Conservation (phyloP, 768 basidiomycete genomes). For the Auriscalpium orientale region DNA sequence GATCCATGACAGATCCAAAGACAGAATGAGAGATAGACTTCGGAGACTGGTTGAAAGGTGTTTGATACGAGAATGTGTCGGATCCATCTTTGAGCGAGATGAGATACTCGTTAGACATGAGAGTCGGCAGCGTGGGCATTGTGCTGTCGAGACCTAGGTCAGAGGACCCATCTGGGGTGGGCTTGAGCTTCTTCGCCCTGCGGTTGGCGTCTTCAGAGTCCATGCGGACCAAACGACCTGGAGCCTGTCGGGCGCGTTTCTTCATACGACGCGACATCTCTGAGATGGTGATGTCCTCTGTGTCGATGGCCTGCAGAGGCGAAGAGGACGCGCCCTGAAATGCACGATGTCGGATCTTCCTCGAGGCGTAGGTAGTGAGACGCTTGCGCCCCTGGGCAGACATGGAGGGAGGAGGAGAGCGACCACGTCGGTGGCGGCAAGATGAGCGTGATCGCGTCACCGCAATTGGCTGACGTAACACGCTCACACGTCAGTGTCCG, state of each 20-base stretch:
- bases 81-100: conserved; percentile 12
- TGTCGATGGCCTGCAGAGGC: conserved; percentile 19
- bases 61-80: conserved; percentile 17
- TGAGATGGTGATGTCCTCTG: conserved; percentile 27
- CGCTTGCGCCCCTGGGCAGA: background rate
- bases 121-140: background rate
- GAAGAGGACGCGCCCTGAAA: conserved; percentile 15
- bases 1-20: conserved; percentile 21
- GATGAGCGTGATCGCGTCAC: background rate
- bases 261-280: conserved; percentile 41
- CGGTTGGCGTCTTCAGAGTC: conserved; percentile 14
- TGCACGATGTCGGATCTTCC: background rate
- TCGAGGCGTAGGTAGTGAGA: conserved; percentile 9
- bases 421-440: background rate
- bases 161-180: conserved; percentile 11
- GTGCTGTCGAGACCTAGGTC: background rate
- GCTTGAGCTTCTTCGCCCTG: conserved; percentile 28
- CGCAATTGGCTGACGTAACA: conserved; percentile 1
- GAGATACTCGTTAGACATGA: conserved; percentile 1
- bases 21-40: conserved; percentile 9
- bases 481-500: conserved; percentile 16
- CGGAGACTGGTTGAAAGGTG: conserved; percentile 14
- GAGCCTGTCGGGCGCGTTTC: conserved; percentile 37
- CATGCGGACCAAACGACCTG: conserved; percentile 9
- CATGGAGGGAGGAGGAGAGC: background rate